Conservation (phyloP, 1,139 yeast genomes). For the Keqinozyma sinolaborantium region DNA sequence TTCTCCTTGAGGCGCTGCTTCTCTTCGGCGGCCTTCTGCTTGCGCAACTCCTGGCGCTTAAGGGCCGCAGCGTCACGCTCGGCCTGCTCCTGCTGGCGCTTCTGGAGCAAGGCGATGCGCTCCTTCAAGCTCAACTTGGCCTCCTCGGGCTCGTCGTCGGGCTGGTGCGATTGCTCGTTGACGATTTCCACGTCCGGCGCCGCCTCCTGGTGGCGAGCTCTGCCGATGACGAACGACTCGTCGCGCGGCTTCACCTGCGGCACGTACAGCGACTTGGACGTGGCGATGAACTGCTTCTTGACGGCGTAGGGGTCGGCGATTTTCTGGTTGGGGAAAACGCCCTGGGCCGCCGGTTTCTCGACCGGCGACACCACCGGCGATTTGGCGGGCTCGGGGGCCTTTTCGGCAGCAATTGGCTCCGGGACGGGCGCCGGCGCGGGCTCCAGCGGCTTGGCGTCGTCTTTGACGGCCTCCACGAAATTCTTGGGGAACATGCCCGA, state of each 20-base stretch:
- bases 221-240: slow-evolving; percentile 27
- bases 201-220: slow-evolving; percentile 25
- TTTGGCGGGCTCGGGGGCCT: not conserved
- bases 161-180: slow-evolving; percentile 24
- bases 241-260: slow-evolving; percentile 44
- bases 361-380: slow-evolving; percentile 3
- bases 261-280: slow-evolving; percentile 41
- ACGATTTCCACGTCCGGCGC: slow-evolving; percentile 22
- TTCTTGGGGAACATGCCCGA: slow-evolving; percentile 86
- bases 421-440: slow-evolving; percentile 6
- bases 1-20: slow-evolving; percentile 18
- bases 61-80: slow-evolving; percentile 65
- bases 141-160: slow-evolving; percentile 26
- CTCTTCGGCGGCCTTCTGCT: slow-evolving; percentile 38
- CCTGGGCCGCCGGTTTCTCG: no score
- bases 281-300: slow-evolving; percentile 41
- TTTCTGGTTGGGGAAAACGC: slow-evolving; percentile 23
- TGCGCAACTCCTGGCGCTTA: slow-evolving; percentile 55
- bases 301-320: slow-evolving; percentile 40
- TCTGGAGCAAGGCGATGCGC: slow-evolving; percentile 78
- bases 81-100: slow-evolving; percentile 78
- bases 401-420: slow-evolving; percentile 1
- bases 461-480: slow-evolving; percentile 54
- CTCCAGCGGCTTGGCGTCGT: slow-evolving; percentile 5
- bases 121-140: slow-evolving; percentile 75